Conservation (phyloP, 78 protist species). For the Tieghemostelium lacteum region DNA sequence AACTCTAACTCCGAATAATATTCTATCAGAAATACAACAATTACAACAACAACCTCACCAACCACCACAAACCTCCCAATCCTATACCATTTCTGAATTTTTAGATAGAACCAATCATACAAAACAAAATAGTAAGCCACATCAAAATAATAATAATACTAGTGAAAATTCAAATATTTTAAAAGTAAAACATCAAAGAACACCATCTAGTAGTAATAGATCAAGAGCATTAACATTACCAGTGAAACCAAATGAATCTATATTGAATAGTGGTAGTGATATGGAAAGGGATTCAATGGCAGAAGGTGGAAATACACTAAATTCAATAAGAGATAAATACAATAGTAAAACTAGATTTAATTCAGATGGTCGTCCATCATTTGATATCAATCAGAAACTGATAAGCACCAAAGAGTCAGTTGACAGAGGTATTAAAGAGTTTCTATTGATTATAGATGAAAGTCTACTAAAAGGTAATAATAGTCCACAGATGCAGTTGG, state of each 20-base stretch:
- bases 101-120: neutral
- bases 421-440: conserved; percentile 16
- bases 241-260: conserved; percentile 72
- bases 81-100: too few relatives aligned
- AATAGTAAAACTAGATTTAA: conserved; percentile 23
- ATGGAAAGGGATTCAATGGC: neutral
- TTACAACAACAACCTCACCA: conserved; percentile 8
- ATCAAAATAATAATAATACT: neutral
- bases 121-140: too few relatives aligned
- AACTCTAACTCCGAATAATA: too few relatives aligned
- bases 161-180: neutral
- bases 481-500: neutral
- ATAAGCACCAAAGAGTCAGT: conserved; percentile 35
- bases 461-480: neutral
- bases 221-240: conserved; percentile 73
- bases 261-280: conserved; percentile 13
- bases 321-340: conserved; percentile 23
- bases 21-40: neutral
- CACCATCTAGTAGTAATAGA: conserved; percentile 29
- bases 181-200: neutral
- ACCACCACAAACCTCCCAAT: too few relatives aligned
- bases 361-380: conserved; percentile 57
- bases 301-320: conserved; percentile 5
- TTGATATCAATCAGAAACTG: conserved; percentile 68
- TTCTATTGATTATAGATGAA: neutral